Conservation (phyloP, 805 yeast genomes). For the Priceomyces haplophilus region DNA sequence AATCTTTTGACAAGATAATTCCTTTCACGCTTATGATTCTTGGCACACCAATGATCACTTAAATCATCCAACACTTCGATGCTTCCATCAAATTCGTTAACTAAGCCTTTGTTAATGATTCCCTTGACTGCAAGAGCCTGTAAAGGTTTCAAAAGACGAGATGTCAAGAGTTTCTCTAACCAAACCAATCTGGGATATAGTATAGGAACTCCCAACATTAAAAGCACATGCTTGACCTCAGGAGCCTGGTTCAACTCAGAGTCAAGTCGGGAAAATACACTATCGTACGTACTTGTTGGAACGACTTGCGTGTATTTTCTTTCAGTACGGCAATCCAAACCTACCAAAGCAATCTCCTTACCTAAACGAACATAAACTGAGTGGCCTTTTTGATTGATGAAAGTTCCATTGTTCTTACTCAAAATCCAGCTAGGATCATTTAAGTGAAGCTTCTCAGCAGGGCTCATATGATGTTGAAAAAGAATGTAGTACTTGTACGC, state of each 20-base stretch:
- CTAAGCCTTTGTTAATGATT: constrained; percentile 64
- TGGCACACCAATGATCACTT: constrained; percentile 96
- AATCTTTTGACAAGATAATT: constrained; percentile 62
- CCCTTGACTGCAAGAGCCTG: constrained; percentile 60
- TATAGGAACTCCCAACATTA: constrained; percentile 91
- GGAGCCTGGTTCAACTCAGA: constrained; percentile 51
- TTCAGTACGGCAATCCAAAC: constrained; percentile 92
- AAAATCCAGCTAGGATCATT: constrained; percentile 59
- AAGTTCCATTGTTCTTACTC: constrained; percentile 60
- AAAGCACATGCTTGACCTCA: constrained; percentile 68
- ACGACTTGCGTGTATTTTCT: constrained; percentile 63
- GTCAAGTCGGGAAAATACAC: constrained; percentile 57
- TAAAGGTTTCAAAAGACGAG: constrained; percentile 57
- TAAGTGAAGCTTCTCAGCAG: constrained; percentile 39
- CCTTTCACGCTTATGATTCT: constrained; percentile 81
- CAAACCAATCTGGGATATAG: constrained; percentile 92
- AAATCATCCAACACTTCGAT: constrained; percentile 90
- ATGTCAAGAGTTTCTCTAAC: constrained; percentile 73
- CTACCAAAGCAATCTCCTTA: constrained; percentile 63
- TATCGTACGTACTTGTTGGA: constrained; percentile 51
- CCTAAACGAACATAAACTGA: constrained; percentile 77
- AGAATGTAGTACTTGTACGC: constrained; percentile 87
- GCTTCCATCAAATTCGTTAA: constrained; percentile 89
- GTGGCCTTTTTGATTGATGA: constrained; percentile 61
- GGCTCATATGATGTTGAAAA: constrained; percentile 62